Base-by-base conservation (phyloP, 2,329 filamentous ascomycete species). In the Huntiella bhutanensis region DNA sequence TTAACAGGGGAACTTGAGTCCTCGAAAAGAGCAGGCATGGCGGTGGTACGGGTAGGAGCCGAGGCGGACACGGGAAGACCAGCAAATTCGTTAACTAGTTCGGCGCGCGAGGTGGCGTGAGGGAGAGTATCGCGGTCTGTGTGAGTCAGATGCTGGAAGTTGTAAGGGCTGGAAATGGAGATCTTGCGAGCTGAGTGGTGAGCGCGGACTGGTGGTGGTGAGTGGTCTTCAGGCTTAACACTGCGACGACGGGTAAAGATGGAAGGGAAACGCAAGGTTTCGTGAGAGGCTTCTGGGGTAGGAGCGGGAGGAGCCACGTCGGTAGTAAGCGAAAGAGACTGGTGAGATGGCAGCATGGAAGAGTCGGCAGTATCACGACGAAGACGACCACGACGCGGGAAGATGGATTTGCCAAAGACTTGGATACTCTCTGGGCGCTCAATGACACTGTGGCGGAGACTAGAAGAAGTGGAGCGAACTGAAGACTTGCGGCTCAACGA, bases 61-160 rank as follows among this genome's bases (percentile, higher is more conserved):
- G 43, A 47, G 33, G 47, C 41, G 16, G 48, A 47, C 22, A 28
- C 22, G 6, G 22, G 22, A 28, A 28, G 22, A 28, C 22, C 22
- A 4, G 40, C 45, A 41, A 67, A 63, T 48, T 69, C 68, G 8
- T 63, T 62, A 11, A 62, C 61, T 42, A 67, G 54, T 22, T 67
- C 62, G 41, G 59, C 57, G 12, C 62, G 63, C 52, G 61, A 67
- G 3, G 59, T 53, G 22, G 60, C 58, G 37, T 64, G 60, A 3
- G 65, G 58, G 3, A 68, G 49, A 43, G 68, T 62, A 28, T 75
- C 67, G 41, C 67, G 68, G 10, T 66, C 62, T 10, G 69, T 73
- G 55, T 78, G 74, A 3, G 70, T 68, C 33, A 80, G 64, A 57
- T 80, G 75, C 55, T 78, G 74, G 51, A 80, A 80, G 61, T 79